phyloP scores from a whole-genome alignment of 1,284 basidiomycete species.

The Vanrija pseudolonga region DNA sequence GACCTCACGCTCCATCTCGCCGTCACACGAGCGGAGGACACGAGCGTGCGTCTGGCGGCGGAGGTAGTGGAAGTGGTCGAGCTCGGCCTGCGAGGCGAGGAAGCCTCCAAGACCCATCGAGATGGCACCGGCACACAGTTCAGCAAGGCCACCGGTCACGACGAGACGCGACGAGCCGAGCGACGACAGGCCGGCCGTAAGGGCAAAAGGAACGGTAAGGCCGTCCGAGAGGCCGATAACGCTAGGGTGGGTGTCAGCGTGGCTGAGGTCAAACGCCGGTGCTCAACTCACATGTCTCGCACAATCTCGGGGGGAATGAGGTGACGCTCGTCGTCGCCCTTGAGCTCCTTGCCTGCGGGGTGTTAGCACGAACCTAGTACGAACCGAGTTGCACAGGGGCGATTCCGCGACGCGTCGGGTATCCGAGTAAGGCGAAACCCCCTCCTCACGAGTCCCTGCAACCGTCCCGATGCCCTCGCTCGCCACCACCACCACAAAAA shows the following conservation, averaged over 20 bases:
- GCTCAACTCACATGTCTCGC: constrained; percentile 45
- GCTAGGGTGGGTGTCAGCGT: constrained; percentile 50
- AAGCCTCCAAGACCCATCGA: constrained; percentile 96
- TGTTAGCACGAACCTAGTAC: constrained; percentile 15
- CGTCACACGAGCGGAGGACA: constrained; percentile 78
- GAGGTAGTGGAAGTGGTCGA: constrained; percentile 86
- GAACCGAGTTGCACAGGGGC: background rate
- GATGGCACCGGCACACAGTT: constrained; percentile 91
- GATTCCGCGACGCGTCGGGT: too few species aligned
- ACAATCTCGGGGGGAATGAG: constrained; percentile 50
- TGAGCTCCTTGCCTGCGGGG: constrained; percentile 41
- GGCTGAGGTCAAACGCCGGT: background rate
- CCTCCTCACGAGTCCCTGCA: too few species aligned
- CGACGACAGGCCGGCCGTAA: constrained; percentile 77
- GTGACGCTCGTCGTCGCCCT: constrained; percentile 50
- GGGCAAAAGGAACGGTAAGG: constrained; percentile 88
- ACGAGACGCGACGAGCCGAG: constrained; percentile 84
- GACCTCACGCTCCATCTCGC: constrained; percentile 95
- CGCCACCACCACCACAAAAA: background rate
- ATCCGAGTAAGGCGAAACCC: too few species aligned
- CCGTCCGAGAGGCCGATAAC: constrained; percentile 94
- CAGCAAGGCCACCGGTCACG: constrained; percentile 84
- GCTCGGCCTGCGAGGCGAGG: constrained; percentile 89
- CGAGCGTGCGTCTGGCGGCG: constrained; percentile 70
- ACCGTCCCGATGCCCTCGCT: too few species aligned